Evolutionary conservation across 108 stramenopile genomes (phyloP).

Genomic region (Mediolabrus comicus): DNA sequence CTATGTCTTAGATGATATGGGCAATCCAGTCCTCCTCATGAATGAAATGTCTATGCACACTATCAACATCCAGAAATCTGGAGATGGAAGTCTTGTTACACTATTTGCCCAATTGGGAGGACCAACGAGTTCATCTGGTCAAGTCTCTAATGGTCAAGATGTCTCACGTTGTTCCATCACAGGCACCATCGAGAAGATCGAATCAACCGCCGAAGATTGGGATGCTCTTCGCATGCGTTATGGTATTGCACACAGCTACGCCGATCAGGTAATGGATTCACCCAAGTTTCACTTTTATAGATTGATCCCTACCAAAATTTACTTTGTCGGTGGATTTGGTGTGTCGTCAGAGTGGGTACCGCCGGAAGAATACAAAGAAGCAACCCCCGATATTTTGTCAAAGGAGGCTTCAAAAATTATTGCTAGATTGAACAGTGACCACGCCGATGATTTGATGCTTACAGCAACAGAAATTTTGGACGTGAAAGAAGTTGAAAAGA

Average conservation of each 20-base stretch:
- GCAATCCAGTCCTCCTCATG: constrained; percentile 94
- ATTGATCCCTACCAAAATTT: constrained; percentile 82
- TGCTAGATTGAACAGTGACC: constrained; percentile 66
- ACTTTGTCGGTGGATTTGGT: constrained; percentile 97
- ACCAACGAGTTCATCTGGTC: constrained; percentile 16
- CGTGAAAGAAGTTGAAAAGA: constrained; percentile 60
- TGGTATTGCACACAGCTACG: constrained; percentile 90
- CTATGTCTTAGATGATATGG: constrained; percentile 93
- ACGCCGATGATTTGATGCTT: constrained; percentile 59
- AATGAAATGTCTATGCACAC: constrained; percentile 95
- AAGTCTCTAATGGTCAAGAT: constrained; percentile 62
- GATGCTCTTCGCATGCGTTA: constrained; percentile 89
- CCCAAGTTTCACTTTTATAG: constrained; percentile 94
- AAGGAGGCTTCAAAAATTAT: constrained; percentile 86
- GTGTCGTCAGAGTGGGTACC: constrained; percentile 93
- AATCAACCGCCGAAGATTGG: constrained; percentile 72
- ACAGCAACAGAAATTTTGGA: constrained; percentile 73
- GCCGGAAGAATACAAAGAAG: constrained; percentile 77
- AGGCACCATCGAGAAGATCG: constrained; percentile 77
- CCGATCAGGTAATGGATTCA: constrained; percentile 94
- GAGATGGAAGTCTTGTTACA: constrained; percentile 54
- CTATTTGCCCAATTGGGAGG: constrained; percentile 78
- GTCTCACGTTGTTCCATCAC: constrained; percentile 94
- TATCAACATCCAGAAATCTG: constrained; percentile 78
- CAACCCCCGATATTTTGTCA: constrained; percentile 93